Percentiles rank a stretch among this genome's conserved stretches.
Conservation (phyloP, 2,329 filamentous ascomycete genomes). For the Neofusicoccum ribis region DNA sequence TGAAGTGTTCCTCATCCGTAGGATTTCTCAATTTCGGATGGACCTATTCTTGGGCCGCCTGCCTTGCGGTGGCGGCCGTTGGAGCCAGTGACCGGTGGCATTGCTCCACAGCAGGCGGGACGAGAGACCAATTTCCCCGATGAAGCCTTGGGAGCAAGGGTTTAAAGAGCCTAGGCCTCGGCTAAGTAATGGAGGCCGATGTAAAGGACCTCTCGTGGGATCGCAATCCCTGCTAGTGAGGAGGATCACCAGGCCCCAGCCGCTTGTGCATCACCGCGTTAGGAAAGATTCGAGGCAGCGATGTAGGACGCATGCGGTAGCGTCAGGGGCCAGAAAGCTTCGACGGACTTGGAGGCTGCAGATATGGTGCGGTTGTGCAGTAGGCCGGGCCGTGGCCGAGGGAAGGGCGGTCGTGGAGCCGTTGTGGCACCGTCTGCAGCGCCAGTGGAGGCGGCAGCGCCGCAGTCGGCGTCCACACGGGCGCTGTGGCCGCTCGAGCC, state of each 20-base stretch:
- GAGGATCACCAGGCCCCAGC: slow-evolving; percentile 6
- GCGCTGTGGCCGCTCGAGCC: too few species aligned
- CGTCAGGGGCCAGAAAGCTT: slow-evolving; percentile 10
- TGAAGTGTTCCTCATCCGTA: neutral
- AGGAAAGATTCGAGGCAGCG: neutral
- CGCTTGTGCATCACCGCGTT: neutral
- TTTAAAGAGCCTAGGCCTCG: neutral
- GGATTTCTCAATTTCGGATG: slow-evolving; percentile 11
- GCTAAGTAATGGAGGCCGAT: neutral
- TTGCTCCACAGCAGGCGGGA: neutral
- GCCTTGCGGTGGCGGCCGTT: slow-evolving; percentile 1
- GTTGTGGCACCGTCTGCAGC: slow-evolving; percentile 6
- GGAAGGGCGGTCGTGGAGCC: neutral
- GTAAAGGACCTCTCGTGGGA: slow-evolving; percentile 3
- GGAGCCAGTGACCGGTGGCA: neutral
- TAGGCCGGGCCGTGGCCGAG: neutral
- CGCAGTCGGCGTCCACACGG: neutral
- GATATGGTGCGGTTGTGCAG: neutral
- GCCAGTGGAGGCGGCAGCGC: neutral
- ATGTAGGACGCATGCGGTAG: neutral
- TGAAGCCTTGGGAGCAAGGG: neutral
- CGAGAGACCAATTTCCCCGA: neutral
- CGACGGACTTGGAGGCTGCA: neutral
- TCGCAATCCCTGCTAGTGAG: slow-evolving; percentile 6
- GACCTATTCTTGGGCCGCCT: neutral